These are phyloP conservation scores for Solanum aculeatissimum DNA, from an alignment of 305 asterid species.

Conservation along the genomic window DNA sequence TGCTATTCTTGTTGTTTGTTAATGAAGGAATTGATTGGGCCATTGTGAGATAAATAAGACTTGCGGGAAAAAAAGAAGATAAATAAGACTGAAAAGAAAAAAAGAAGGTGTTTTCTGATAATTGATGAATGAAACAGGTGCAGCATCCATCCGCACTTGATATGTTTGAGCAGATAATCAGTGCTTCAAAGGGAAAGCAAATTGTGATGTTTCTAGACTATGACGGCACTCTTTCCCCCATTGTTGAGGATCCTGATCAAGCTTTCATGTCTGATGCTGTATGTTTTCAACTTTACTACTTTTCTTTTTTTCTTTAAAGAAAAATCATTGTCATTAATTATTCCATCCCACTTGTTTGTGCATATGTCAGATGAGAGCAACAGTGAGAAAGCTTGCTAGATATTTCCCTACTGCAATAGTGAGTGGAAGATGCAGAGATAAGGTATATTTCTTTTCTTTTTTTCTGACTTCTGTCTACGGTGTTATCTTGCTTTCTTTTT, in stretches of 20 bases:
- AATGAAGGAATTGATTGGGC: neutral
- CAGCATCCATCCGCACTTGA: slow-evolving; percentile 87
- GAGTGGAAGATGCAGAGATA: slow-evolving; percentile 88
- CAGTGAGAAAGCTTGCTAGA: slow-evolving; percentile 71
- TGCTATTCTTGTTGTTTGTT: neutral
- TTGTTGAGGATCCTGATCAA: slow-evolving; percentile 77
- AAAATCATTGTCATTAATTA: neutral
- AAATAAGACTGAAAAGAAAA: neutral
- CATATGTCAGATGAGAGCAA: slow-evolving; percentile 67
- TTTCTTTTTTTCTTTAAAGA: neutral
- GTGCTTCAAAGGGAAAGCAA: slow-evolving; percentile 77
- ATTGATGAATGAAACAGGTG: slow-evolving; percentile 24
- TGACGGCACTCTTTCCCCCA: slow-evolving; percentile 97
- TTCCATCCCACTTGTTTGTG: neutral
- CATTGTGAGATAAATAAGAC: neutral
- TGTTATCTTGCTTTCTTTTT: neutral
- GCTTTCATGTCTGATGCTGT: slow-evolving; percentile 91
- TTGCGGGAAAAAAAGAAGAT: neutral
- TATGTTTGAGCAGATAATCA: slow-evolving; percentile 65
- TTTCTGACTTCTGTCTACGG: neutral
- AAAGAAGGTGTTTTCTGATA: neutral
- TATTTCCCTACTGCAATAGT: slow-evolving; percentile 90
- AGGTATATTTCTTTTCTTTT: slow-evolving; percentile 27
- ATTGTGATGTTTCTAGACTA: slow-evolving; percentile 90
- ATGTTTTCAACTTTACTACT: neutral